Base-by-base conservation (phyloP, 148 eudicot species). In the Camellia sinensis region DNA sequence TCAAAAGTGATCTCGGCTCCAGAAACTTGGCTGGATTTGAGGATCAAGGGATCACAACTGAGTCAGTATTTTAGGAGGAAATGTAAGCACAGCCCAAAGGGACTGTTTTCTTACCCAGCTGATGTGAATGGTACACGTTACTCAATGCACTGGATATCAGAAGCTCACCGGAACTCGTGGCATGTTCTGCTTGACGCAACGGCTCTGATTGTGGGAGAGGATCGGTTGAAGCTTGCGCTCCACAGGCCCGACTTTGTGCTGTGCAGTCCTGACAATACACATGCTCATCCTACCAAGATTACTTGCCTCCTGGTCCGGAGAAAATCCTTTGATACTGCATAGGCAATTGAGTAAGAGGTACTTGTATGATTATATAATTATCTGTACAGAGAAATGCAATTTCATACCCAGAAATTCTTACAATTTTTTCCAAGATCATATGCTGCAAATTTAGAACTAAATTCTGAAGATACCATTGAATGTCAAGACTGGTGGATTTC, bases 71-170 rank as follows among this genome's bases (percentile, higher is more conserved):
- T 85, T 22, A 75, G 85, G n/a, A 82, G 80, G 52, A 85, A 85
- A 52, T 79, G 80, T 17, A 85, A 85, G 82, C 85, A 70, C 50
- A 81, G 71, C 14, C 85, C 82, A 2, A 82, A 82, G 69, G 87
- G 87, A 45, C 80, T 85, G 17, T 85, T 82, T 71, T 85, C 78
- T 63, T 85, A 82, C 54, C 87, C 85, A 7, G 83, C 77, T 48
- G 82, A 82, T 43, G 82, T 82, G 53, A 82, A 82, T 46, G 84
- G 87, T 37, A 79, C 80, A 29, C 63, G 41, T 4, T 85, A 85
- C 62, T 85, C 85, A 0, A 85, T 85, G 87, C 87, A 85, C 75
- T 85, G 87, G 87, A 80, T 81, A 14, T 85, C 87, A 7, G 87
- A 85, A 75, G 87, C 87, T 10, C 84, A 85, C 60, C 43, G 87